Evolutionary conservation across 2,329 filamentous ascomycete species (phyloP).

Genomic region (Didymella exigua): DNA sequence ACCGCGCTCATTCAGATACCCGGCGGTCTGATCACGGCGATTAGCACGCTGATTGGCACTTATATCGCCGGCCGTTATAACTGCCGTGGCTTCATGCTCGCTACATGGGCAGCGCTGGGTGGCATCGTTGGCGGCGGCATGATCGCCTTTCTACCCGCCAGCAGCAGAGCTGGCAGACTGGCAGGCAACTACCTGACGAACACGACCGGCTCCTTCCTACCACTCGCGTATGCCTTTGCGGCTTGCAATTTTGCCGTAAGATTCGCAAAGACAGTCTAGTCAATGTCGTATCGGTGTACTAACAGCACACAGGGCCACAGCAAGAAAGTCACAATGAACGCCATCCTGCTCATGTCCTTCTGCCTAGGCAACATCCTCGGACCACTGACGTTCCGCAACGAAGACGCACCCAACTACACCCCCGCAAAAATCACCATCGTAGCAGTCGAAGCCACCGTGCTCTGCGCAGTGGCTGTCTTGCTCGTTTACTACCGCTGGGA

Average conservation of each 20-base stretch:
- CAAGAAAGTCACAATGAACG: conserved; percentile 64
- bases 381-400: conserved; percentile 49
- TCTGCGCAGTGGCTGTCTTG: conserved; percentile 46
- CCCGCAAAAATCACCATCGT: conserved; percentile 54
- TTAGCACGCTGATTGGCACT: conserved; percentile 31
- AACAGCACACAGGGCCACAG: conserved; percentile 28
- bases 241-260: conserved; percentile 52
- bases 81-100: conserved; percentile 29
- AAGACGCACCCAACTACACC: conserved; percentile 44
- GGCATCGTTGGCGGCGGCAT: conserved; percentile 29
- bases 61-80: conserved; percentile 32
- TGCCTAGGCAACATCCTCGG: conserved; percentile 51
- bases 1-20: conserved; percentile 40
- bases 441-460: conserved; percentile 37
- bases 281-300: not conserved
- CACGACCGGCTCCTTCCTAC: conserved; percentile 44
- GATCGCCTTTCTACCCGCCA: conserved; percentile 26
- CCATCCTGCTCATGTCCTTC: conserved; percentile 51
- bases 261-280: not conserved
- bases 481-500: conserved; percentile 36
- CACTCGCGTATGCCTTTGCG: conserved; percentile 48
- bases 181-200: conserved; percentile 55
- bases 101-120: conserved; percentile 26
- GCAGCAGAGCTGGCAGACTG: conserved; percentile 26
- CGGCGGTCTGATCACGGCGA: conserved; percentile 27